phyloP scores from a whole-genome alignment of 306 rosid species.

The Pachyrhizus erosus region DNA sequence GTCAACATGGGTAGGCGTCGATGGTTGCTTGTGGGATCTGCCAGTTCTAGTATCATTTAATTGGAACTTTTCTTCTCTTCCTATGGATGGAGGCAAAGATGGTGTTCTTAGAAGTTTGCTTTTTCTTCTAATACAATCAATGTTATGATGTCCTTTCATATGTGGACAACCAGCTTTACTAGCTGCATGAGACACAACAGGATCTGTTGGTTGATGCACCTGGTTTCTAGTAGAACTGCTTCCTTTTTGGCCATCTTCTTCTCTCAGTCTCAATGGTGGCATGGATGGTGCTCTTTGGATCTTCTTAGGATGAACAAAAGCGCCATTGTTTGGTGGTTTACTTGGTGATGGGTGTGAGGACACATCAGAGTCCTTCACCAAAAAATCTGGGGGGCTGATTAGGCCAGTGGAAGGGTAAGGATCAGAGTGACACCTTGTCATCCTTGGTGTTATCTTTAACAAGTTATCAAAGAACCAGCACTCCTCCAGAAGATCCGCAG shows the following conservation, averaged over 20 bases:
- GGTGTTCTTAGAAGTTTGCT: conserved; percentile 54
- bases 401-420: conserved; percentile 56
- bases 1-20: conserved; percentile 44
- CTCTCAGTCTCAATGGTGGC: conserved; percentile 56
- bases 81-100: conserved; percentile 54
- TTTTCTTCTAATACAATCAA: conserved; percentile 39
- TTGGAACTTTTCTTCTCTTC: conserved; percentile 55
- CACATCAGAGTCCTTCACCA: conserved; percentile 42
- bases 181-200: conserved; percentile 37
- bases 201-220: conserved; percentile 47
- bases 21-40: conserved; percentile 53
- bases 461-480: conserved; percentile 83
- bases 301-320: conserved; percentile 28
- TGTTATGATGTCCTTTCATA: conserved; percentile 42
- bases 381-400: conserved; percentile 35
- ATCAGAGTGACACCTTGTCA: conserved; percentile 73
- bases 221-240: conserved; percentile 16
- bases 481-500: conserved; percentile 77
- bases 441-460: conserved; percentile 57
- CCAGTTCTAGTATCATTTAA: conserved; percentile 40
- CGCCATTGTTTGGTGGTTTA: conserved; percentile 24
- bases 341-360: conserved; percentile 33
- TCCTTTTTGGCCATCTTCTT: conserved; percentile 31
- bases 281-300: conserved; percentile 63
- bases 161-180: conserved; percentile 28